Evolutionary conservation across 768 basidiomycete genomes (phyloP), one percentile per base, ranked within the genome.

Genomic region (Rhodosporidiobolus sp.): DNA sequence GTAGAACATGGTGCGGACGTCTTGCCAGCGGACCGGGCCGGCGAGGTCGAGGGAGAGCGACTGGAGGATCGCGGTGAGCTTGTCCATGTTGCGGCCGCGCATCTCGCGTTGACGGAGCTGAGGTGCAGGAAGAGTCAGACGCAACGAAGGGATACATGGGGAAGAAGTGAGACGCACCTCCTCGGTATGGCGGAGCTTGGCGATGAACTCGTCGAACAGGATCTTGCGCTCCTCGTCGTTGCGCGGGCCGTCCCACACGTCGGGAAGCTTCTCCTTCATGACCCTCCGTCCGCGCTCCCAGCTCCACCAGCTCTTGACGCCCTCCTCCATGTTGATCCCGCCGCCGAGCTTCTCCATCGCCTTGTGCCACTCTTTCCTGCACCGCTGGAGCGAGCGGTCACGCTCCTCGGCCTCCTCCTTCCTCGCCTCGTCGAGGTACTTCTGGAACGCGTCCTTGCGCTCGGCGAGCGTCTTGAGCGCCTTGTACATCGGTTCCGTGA

Each of bases 401-500:
- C 87, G 87, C 80, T 94, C 92, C 79, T 92, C 91, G 67, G 88
- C 87, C 77, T 94, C 92, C 79, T 92, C 91, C 32, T 86, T 86
- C 79, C 87, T 88, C 58, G 93, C 83, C 64, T 85, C 86, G 65
- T 87, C 87, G 63, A 88, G 90, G 81, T 90, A 97, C 92, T 94
- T 93, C 82, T 94, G 91, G 87, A 91, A 99, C 66, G 89, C 87
- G 65, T 88, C 84, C 83, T 96, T 98, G 83, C 94, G 94, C 83
- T 99, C 94, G 24, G 92, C 92, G 59, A 97, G 85, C 56, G 90
- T 92, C 79, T 90, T 90, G 71, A 99, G 85, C 55, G 93, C 90
- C 83, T 92, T 94, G 83, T 97, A 99, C 75, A 96, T 82, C 55
- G 96, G 95, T 84, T 98, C 95, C 77, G 93, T 97, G 82, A 99